Conservation (phyloP, 1,284 basidiomycete species). For the Inonotus obliquus region DNA sequence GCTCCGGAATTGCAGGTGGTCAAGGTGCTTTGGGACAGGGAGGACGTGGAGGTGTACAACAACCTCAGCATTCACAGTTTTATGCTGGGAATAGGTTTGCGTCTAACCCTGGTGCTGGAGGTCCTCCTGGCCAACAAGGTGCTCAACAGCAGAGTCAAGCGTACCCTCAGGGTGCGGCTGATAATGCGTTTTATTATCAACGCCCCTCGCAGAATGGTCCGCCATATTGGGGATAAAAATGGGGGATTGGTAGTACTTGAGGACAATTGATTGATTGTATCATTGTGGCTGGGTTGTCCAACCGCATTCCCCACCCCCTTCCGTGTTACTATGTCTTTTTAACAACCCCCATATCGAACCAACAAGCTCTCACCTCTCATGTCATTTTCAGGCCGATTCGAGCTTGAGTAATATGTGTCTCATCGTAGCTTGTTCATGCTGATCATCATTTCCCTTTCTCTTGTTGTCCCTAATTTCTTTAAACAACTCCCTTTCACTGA, state of each 20-base stretch:
- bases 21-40: conserved; percentile 33
- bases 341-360: background rate
- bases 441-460: background rate
- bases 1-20: conserved; percentile 36
- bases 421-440: background rate
- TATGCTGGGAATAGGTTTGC: conserved; percentile 61
- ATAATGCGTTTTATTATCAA: conserved; percentile 66
- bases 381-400: background rate
- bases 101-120: conserved; percentile 36
- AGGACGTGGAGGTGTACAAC: conserved; percentile 15
- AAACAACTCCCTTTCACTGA: no score
- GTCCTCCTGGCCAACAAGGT: conserved; percentile 37
- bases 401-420: conserved; percentile 4
- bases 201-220: conserved; percentile 8
- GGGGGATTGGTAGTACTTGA: background rate
- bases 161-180: conserved; percentile 58
- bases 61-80: conserved; percentile 40
- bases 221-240: background rate
- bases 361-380: background rate
- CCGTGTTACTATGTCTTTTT: no score
- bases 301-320: no score
- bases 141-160: conserved; percentile 63
- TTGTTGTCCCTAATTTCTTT: no score
- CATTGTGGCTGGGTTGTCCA: no score
- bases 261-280: no score